These are phyloP conservation scores for Groenewaldozyma sp. DNA, from an alignment of 1,139 yeast species.

Conservation along the genomic window DNA sequence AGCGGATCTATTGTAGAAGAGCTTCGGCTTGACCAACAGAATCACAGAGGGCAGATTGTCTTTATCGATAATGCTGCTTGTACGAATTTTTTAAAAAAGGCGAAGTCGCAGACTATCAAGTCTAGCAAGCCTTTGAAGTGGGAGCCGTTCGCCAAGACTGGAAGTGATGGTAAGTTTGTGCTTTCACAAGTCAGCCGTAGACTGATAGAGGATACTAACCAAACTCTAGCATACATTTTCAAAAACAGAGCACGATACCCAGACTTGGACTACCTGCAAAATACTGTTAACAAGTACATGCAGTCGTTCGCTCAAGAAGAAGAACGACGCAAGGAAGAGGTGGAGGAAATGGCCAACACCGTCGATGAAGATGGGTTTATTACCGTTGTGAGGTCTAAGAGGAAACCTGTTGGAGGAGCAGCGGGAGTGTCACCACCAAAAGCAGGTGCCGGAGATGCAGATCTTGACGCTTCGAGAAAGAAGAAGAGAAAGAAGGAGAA, in stretches of 20 bases:
- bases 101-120: slow-evolving; percentile 30
- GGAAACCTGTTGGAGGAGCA: slow-evolving; percentile 48
- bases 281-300: slow-evolving; percentile 50
- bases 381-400: slow-evolving; percentile 74
- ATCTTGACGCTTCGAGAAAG: slow-evolving; percentile 35
- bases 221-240: slow-evolving; percentile 14
- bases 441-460: slow-evolving; percentile 24
- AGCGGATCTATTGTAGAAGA: slow-evolving; percentile 51
- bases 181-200: slow-evolving; percentile 23
- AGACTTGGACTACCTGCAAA: slow-evolving; percentile 40
- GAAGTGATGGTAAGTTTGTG: slow-evolving; percentile 26
- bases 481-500: slow-evolving; percentile 73
- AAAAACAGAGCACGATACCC: slow-evolving; percentile 31
- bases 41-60: slow-evolving; percentile 50
- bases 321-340: slow-evolving; percentile 50
- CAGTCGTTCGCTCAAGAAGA: slow-evolving; percentile 65
- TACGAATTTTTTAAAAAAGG: slow-evolving; percentile 52
- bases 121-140: slow-evolving; percentile 10
- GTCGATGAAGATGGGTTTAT: slow-evolving; percentile 92
- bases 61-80: slow-evolving; percentile 71
- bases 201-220: slow-evolving; percentile 18
- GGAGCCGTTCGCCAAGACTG: slow-evolving; percentile 9
- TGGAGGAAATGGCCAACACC: slow-evolving; percentile 36
- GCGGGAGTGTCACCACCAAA: slow-evolving; percentile 14
- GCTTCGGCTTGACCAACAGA: slow-evolving; percentile 23